Conservation (phyloP, 2,329 filamentous ascomycete genomes). For the Aspergillus sp. region DNA sequence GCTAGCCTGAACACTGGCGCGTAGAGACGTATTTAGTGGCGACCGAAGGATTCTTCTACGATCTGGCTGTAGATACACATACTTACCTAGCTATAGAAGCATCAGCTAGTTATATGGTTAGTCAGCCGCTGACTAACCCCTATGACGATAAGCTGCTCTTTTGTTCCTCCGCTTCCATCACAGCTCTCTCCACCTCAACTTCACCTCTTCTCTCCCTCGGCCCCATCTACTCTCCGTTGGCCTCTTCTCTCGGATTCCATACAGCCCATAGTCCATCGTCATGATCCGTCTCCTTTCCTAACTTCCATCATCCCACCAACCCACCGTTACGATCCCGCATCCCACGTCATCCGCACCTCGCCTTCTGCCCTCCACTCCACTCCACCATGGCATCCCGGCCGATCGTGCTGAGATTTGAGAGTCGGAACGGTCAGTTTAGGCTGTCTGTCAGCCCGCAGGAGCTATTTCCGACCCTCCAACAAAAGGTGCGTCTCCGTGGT, state of each 20-base stretch:
- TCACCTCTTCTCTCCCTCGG: neutral
- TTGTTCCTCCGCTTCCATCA: constrained; percentile 4
- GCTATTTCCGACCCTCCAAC: constrained; percentile 63
- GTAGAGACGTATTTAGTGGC: neutral
- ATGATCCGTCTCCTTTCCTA: neutral
- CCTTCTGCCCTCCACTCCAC: neutral
- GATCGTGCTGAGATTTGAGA: constrained; percentile 85
- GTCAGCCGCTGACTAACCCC: neutral
- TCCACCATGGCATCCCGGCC: constrained; percentile 39
- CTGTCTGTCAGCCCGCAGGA: constrained; percentile 73
- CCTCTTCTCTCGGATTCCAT: neutral
- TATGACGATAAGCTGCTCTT: constrained; percentile 3
- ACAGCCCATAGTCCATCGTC: neutral
- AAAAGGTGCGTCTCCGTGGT: constrained; percentile 34
- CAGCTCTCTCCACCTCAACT: neutral
- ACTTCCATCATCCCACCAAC: neutral
- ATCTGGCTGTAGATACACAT: neutral
- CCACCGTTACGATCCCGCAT: neutral
- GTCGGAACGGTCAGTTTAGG: constrained; percentile 89
- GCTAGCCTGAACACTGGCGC: neutral
- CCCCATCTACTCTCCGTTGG: neutral
- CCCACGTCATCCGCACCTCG: neutral
- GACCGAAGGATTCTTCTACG: neutral
- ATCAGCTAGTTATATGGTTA: neutral
- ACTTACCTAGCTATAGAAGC: too few species aligned